Percentiles rank a stretch among this genome's conserved stretches.
These are phyloP conservation scores for Botryotinia narcissicola DNA, from an alignment of 2,329 filamentous ascomycete species.

Conservation along the genomic window DNA sequence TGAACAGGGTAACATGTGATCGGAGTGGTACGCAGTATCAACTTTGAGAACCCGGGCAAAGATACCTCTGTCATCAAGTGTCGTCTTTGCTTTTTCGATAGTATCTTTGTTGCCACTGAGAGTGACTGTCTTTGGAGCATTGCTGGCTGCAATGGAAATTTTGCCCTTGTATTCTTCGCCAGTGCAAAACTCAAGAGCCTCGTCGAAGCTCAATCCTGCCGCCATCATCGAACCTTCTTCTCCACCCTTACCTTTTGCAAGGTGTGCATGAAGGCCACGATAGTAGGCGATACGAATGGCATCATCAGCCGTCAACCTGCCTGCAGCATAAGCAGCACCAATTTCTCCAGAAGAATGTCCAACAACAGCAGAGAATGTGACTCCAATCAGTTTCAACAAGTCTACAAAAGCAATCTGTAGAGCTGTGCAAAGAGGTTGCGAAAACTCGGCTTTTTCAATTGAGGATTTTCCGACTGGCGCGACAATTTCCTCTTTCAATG, in stretches of 20 bases:
- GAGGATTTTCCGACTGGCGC: conserved; percentile 26
- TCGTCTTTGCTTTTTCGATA: conserved; percentile 18
- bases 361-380: conserved; percentile 42
- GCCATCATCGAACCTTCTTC: conserved; percentile 50
- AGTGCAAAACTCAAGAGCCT: conserved; percentile 21
- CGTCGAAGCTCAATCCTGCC: conserved; percentile 38
- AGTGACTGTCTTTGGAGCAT: conserved; percentile 31
- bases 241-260: conserved; percentile 21
- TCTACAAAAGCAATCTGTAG: conserved; percentile 48
- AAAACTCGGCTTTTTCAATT: conserved; percentile 32
- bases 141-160: conserved; percentile 36
- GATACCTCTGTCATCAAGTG: conserved; percentile 23
- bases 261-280: conserved; percentile 33
- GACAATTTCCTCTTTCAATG: conserved; percentile 29
- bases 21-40: conserved; percentile 31
- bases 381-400: conserved; percentile 44
- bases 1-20: conserved; percentile 30
- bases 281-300: conserved; percentile 48
- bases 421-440: conserved; percentile 47
- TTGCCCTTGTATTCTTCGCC: conserved; percentile 20
- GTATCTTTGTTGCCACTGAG: conserved; percentile 32
- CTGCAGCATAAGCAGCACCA: conserved; percentile 46
- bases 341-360: conserved; percentile 51
- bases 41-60: conserved; percentile 29
- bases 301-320: conserved; percentile 35